Evolutionary conservation across 2,329 filamentous ascomycete species (phyloP), one percentile per base, ranked within the genome.

Genomic region (Amauroascus niger): DNA sequence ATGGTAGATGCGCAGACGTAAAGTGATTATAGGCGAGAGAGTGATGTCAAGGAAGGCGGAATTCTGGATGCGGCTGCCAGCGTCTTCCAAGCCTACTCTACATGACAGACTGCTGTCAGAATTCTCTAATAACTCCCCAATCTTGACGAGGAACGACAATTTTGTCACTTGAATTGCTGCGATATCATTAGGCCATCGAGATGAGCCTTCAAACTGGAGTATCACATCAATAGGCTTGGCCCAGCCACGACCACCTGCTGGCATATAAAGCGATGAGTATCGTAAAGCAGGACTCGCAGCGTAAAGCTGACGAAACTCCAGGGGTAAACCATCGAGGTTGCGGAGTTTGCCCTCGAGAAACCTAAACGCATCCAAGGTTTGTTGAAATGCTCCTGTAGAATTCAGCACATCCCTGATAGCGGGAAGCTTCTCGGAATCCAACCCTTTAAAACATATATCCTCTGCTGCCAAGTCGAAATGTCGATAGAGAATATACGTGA

Each of bases 131-230:
- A 93, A 77, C 49, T 84, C 81, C 48, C 83, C 82, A 54, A 95
- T 82, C 62, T 82, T 84, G 7, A 85, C 69, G 8, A 87, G 76
- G 65, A 98, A 95, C 2, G 94, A 93, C 37, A 94, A 80, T 69
- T 98, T 98, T 11, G 89, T 90, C 64, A 89, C 82, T 67, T 98
- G 93, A 53, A 97, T 95, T 4, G 91, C 90, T 2, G 81, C 81
- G 7, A 97, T 72, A 64, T 94, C 88, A 65, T 97, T 90, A 0
- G 93, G 93, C 93, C 93, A 98, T 61, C 88, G 85, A 44, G 83
- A 84, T 6, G 93, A 97, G 3, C 86, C 87, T 71, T 98, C 93
- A 62, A 98, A 97, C 64, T 91, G 90, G 46, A 98, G 77, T 40
- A 89, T 79, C 30, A 94, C 79, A 60, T 94, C 84, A 60, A 90